A percentile compares a stretch with the other conserved stretches of the same genome.
Evolutionary conservation across 495 filamentous ascomycete species (phyloP).

Genomic region (Aspergillus sclerotiicarbonarius): DNA sequence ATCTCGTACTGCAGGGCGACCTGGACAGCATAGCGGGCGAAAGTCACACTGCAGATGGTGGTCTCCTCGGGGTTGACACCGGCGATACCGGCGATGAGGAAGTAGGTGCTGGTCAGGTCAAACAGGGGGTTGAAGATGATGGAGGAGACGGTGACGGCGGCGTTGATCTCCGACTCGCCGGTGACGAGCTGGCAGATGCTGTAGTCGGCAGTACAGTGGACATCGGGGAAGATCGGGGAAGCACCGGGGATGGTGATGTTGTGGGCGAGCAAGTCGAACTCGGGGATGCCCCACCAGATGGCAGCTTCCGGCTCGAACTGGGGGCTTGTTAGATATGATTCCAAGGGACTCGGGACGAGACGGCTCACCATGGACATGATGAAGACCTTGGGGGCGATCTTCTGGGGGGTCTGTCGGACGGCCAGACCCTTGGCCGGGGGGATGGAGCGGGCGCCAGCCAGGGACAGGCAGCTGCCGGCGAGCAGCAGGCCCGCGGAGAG

Average conservation of each 20-base stretch:
- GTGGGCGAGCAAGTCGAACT: conserved; percentile 58
- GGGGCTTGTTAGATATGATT: background rate
- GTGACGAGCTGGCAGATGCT: conserved; percentile 63
- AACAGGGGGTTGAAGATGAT: conserved; percentile 60
- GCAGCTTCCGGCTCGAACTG: conserved; percentile 68
- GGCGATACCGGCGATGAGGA: conserved; percentile 69
- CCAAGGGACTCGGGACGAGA: too few relatives aligned
- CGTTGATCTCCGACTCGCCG: conserved; percentile 69
- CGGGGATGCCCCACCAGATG: conserved; percentile 61
- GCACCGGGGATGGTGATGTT: conserved; percentile 68
- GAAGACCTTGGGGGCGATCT: conserved; percentile 63
- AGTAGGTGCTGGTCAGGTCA: conserved; percentile 66
- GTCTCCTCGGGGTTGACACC: conserved; percentile 66
- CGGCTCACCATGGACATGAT: conserved; percentile 65
- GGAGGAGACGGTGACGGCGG: conserved; percentile 59
- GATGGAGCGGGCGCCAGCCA: conserved; percentile 2
- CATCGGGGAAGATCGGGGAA: conserved; percentile 61
- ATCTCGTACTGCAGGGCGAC: conserved; percentile 75
- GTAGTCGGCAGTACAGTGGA: conserved; percentile 58
- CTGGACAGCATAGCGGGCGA: conserved; percentile 67
- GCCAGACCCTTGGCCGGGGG: background rate
- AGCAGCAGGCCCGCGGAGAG: conserved; percentile 16
- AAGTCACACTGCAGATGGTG: conserved; percentile 61
- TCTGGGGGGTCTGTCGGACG: conserved; percentile 15
- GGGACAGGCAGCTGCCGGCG: conserved; percentile 14